Percentiles rank a stretch among this genome's conserved stretches.
Conservation (phyloP, 2,329 filamentous ascomycete genomes). For the Exophiala calicioides region DNA sequence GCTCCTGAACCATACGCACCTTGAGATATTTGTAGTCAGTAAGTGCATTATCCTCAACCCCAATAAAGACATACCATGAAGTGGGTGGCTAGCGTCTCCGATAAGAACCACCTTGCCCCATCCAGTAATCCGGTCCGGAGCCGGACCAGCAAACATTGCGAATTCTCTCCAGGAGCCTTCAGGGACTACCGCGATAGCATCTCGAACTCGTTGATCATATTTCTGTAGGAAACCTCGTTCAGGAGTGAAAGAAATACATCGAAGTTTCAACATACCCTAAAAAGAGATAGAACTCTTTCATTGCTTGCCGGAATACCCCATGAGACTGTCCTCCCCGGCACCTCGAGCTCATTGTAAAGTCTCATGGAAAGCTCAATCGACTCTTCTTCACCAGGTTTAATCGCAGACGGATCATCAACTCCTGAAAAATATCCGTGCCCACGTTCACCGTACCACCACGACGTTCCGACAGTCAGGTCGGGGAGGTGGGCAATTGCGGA, state of each 20-base stretch:
- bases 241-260: too few relatives aligned
- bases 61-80: slow-evolving; percentile 45
- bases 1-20: slow-evolving; percentile 49
- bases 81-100: slow-evolving; percentile 57
- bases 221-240: too few relatives aligned
- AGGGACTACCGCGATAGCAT: slow-evolving; percentile 43
- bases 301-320: slow-evolving; percentile 28
- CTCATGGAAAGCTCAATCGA: slow-evolving; percentile 44
- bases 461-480: slow-evolving; percentile 37
- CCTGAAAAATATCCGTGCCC: slow-evolving; percentile 46
- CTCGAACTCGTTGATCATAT: slow-evolving; percentile 44
- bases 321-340: slow-evolving; percentile 13
- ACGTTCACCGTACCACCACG: slow-evolving; percentile 48
- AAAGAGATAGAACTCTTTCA: slow-evolving; percentile 35
- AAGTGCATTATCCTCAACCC: background rate
- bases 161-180: slow-evolving; percentile 49
- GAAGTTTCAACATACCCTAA: slow-evolving; percentile 31
- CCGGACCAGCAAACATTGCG: slow-evolving; percentile 49
- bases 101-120: slow-evolving; percentile 52
- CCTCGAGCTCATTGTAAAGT: slow-evolving; percentile 36
- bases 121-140: slow-evolving; percentile 41
- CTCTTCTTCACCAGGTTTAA: slow-evolving; percentile 34
- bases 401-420: slow-evolving; percentile 37
- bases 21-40: too few relatives aligned
- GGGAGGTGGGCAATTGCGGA: slow-evolving; percentile 37